phyloP scores from a whole-genome alignment of 495 filamentous ascomycete species.

The Chaetomium cochliodes region DNA sequence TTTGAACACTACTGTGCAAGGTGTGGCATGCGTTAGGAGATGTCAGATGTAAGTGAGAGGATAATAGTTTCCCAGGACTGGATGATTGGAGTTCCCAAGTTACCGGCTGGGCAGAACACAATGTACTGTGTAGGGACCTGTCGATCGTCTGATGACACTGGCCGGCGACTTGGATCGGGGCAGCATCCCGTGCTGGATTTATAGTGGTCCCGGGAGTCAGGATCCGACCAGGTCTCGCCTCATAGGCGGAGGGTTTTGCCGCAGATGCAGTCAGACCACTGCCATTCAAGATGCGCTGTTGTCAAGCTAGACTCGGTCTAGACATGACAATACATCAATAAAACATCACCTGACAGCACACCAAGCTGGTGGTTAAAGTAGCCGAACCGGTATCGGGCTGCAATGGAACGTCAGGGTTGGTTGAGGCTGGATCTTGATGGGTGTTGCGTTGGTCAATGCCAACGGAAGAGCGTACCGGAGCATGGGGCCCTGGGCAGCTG shows the following conservation, averaged over 20 bases:
- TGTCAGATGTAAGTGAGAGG: no score
- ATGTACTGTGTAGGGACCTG: background rate
- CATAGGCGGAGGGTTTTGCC: no score
- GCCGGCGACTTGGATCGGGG: background rate
- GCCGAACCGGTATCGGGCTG: conserved; percentile 6
- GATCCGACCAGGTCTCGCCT: background rate
- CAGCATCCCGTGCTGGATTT: background rate
- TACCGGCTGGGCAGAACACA: no score
- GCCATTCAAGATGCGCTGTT: background rate
- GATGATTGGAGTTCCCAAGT: no score
- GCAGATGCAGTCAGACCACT: conserved; percentile 24
- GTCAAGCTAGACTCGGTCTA: conserved; percentile 20
- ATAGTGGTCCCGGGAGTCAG: background rate
- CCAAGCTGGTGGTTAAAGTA: background rate
- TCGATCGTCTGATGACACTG: background rate
- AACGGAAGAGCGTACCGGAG: no score
- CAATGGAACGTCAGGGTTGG: conserved; percentile 7
- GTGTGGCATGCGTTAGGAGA: background rate
- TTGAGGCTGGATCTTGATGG: background rate
- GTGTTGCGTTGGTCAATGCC: background rate
- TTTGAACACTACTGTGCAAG: background rate
- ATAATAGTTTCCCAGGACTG: no score
- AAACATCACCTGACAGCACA: conserved; percentile 17
- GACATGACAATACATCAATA: conserved; percentile 6
- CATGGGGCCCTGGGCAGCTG: no score